phyloP scores from a whole-genome alignment of 202 grass and related monocot genomes.

The Schoenoplectus tabernaemontani region DNA sequence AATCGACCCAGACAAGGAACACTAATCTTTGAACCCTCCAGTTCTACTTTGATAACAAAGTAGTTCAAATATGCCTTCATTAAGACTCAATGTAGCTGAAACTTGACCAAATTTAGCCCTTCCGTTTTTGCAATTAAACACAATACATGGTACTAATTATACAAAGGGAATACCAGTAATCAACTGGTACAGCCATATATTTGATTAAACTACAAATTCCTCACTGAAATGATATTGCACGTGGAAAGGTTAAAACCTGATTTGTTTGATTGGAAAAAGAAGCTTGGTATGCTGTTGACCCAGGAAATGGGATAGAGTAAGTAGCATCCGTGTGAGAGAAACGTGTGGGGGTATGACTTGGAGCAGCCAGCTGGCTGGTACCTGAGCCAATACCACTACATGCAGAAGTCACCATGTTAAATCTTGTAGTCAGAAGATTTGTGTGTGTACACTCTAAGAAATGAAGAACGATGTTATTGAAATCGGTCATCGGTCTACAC shows the following conservation, averaged over 20 bases:
- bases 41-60: not conserved
- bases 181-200: not conserved
- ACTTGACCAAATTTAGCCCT: not conserved
- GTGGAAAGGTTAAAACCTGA: constrained; percentile 36
- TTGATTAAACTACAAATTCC: constrained; percentile 7
- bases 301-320: constrained; percentile 28
- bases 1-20: not conserved
- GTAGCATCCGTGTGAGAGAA: not conserved
- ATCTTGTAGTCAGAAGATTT: constrained; percentile 46
- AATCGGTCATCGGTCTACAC: constrained; percentile 58
- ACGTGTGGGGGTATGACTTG: constrained; percentile 18
- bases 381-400: not conserved
- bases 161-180: not conserved
- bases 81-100: constrained; percentile 10
- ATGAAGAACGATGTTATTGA: constrained; percentile 68
- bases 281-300: constrained; percentile 37
- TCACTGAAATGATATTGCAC: not conserved
- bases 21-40: not conserved
- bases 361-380: not conserved
- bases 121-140: not conserved
- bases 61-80: not conserved
- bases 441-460: constrained; percentile 64
- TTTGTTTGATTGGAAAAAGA: constrained; percentile 37
- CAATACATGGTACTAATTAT: not conserved
- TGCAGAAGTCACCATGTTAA: constrained; percentile 23